A percentile compares a stretch with the other conserved stretches of the same genome.
phyloP scores from a whole-genome alignment of 177 flowering plant species.

The Telopea speciosissima region DNA sequence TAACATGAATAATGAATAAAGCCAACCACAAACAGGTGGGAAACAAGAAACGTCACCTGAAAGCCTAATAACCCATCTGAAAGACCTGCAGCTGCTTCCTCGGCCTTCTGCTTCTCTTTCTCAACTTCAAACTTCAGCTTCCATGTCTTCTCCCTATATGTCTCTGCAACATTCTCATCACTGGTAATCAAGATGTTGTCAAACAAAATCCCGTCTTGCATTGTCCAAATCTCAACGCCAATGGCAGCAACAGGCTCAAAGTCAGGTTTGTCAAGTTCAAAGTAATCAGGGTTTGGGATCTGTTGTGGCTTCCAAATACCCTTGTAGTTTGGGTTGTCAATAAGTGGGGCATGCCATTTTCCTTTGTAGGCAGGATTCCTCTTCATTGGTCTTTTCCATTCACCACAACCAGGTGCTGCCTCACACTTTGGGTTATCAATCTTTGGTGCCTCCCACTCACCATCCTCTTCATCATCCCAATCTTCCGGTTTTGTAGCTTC shows the following conservation, averaged over 20 bases:
- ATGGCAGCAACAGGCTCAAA: neutral
- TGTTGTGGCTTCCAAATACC: neutral
- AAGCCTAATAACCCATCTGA: neutral
- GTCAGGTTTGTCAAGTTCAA: neutral
- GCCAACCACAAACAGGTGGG: neutral
- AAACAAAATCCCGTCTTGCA: neutral
- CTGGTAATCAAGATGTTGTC: neutral
- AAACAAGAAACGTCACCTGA: neutral
- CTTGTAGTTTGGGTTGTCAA: neutral
- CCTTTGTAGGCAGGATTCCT: neutral
- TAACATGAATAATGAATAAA: neutral
- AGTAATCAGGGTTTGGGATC: neutral
- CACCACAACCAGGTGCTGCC: conserved; percentile 70
- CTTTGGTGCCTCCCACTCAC: conserved; percentile 80
- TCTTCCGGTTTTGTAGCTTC: conserved; percentile 72
- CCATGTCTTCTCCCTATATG: neutral
- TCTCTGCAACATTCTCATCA: neutral
- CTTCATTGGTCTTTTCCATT: conserved; percentile 67
- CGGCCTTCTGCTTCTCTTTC: neutral
- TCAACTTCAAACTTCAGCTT: neutral
- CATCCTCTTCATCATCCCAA: conserved; percentile 88
- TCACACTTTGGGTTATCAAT: conserved; percentile 69
- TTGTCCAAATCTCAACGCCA: neutral
- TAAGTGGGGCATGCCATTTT: neutral
- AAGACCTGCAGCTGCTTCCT: neutral